Evolutionary conservation across 495 filamentous ascomycete genomes (phyloP).

Genomic region (Neurospora tetrasperma): DNA sequence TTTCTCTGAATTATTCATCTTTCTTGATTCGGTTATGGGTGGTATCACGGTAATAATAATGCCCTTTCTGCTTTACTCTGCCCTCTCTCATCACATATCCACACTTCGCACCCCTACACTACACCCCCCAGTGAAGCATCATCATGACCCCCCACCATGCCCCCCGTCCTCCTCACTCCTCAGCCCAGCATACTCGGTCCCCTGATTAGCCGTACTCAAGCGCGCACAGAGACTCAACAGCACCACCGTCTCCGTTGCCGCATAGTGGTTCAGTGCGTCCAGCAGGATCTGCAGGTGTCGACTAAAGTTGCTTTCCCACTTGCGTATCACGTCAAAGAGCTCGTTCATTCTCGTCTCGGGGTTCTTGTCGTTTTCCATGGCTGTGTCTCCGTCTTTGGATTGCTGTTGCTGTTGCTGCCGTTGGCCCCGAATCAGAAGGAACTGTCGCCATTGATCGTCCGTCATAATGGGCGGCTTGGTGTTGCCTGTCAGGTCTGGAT

Average conservation of each 20-base stretch:
- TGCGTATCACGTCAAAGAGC: constrained; percentile 69
- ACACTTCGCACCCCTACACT: not conserved
- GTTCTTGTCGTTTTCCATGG: not conserved
- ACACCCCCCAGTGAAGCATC: not conserved
- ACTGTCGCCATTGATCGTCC: constrained; percentile 41
- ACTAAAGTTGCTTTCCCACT: constrained; percentile 88
- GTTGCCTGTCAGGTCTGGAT: constrained; percentile 56
- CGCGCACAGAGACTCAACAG: constrained; percentile 74
- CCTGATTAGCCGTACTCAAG: constrained; percentile 64
- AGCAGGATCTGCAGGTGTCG: constrained; percentile 83
- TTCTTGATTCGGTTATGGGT: not conserved
- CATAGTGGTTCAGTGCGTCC: constrained; percentile 91
- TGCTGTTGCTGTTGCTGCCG: constrained; percentile 2
- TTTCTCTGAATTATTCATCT: not conserved
- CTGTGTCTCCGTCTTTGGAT: not conserved
- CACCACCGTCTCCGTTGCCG: constrained; percentile 93
- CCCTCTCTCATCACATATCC: not conserved
- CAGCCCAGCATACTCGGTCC: constrained; percentile 44
- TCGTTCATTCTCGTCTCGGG: constrained; percentile 43
- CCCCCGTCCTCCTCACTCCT: constrained; percentile 35
- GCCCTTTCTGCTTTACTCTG: not conserved
- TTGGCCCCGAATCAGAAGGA: constrained; percentile 25
- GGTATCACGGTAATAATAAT: not conserved
- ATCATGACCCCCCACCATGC: constrained; percentile 11
- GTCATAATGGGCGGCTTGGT: constrained; percentile 43